Percentiles rank a stretch among this genome's conserved stretches.
phyloP scores from a whole-genome alignment of 495 filamentous ascomycete species.

The Penicillium chermesinum region DNA sequence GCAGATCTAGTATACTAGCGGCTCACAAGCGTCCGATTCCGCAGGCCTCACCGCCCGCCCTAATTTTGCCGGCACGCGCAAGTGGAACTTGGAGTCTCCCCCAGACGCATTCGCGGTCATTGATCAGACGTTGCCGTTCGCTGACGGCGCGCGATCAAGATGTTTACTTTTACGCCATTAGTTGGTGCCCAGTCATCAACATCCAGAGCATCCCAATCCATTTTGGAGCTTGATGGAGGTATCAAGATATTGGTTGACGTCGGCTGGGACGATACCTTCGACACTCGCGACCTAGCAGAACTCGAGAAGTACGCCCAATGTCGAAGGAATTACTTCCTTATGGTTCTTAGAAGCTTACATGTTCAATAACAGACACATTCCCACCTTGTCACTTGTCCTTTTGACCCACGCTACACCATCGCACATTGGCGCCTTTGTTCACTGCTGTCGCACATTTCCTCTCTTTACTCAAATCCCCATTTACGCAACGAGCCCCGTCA shows the following conservation, averaged over 20 bases:
- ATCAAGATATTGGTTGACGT: constrained; percentile 93
- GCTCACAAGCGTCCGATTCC: no score
- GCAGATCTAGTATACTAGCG: no score
- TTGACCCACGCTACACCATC: constrained; percentile 87
- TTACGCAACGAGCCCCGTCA: constrained; percentile 90
- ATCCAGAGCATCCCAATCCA: constrained; percentile 83
- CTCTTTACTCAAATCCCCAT: constrained; percentile 90
- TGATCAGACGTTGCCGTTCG: neutral
- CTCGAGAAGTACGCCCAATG: constrained; percentile 70
- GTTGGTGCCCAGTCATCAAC: constrained; percentile 79
- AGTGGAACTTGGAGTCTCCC: neutral
- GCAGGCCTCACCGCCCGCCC: neutral
- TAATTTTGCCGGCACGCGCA: neutral
- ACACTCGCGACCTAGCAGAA: constrained; percentile 70
- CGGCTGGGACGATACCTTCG: constrained; percentile 91
- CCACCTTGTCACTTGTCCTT: constrained; percentile 88
- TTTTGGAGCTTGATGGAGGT: constrained; percentile 93
- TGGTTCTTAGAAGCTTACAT: neutral
- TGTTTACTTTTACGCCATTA: constrained; percentile 94
- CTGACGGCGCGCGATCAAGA: constrained; percentile 33
- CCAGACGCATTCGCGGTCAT: neutral
- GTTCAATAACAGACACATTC: constrained; percentile 60
- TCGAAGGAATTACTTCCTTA: neutral
- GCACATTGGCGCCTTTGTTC: constrained; percentile 89
- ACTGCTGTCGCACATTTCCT: constrained; percentile 95